Evolutionary conservation across 108 stramenopile genomes (phyloP).

Genomic region (Pseudonitzschia multistriata): DNA sequence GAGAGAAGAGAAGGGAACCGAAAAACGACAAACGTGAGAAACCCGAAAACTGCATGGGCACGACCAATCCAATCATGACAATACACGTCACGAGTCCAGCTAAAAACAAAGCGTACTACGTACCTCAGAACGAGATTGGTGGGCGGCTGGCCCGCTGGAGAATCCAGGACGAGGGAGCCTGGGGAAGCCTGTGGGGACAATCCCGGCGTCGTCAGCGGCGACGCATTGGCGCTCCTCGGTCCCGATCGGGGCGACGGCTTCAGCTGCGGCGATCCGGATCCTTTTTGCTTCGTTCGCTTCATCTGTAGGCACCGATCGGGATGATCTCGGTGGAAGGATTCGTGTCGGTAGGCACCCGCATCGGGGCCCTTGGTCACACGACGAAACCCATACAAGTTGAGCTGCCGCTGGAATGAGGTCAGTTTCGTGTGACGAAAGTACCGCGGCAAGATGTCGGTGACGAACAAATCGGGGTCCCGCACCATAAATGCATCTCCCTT

Average conservation of each 20-base stretch:
- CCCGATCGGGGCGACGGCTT: constrained; percentile 50
- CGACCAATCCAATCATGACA: not conserved
- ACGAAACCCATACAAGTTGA: constrained; percentile 88
- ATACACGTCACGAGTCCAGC: not conserved
- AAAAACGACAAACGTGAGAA: not conserved
- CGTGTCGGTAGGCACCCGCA: constrained; percentile 92
- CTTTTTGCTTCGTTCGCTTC: constrained; percentile 90
- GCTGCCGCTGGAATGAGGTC: constrained; percentile 87
- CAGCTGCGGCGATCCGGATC: constrained; percentile 35
- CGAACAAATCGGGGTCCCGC: constrained; percentile 80
- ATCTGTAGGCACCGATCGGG: constrained; percentile 83
- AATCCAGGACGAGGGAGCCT: constrained; percentile 33
- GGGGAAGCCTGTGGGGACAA: constrained; percentile 31
- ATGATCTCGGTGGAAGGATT: constrained; percentile 86
- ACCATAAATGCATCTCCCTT: constrained; percentile 87
- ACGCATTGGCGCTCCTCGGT: constrained; percentile 15
- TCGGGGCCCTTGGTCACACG: constrained; percentile 86
- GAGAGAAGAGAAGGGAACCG: constrained; percentile 10
- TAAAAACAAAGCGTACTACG: not conserved
- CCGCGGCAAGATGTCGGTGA: constrained; percentile 68
- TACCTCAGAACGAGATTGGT: constrained; percentile 10
- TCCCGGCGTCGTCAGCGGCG: constrained; percentile 14
- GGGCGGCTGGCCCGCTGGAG: constrained; percentile 12
- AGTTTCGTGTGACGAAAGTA: constrained; percentile 94
- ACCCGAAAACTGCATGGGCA: not conserved